These are phyloP conservation scores for Phytophthora sp. DNA, from an alignment of 352 stramenopile genomes.

Conservation along the genomic window DNA sequence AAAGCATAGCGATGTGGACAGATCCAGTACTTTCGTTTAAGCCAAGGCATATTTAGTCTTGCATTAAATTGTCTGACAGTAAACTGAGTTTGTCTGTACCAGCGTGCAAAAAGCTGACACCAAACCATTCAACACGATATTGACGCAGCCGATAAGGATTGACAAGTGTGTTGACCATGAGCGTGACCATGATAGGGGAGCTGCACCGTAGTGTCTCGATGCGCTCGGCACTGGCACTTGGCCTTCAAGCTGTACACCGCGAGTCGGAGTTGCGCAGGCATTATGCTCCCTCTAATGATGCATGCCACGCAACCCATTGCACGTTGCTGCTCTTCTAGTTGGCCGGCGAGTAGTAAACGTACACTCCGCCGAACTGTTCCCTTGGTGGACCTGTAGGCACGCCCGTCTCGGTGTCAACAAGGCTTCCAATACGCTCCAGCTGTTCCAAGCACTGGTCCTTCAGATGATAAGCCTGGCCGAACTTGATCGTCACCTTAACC, in stretches of 20 bases:
- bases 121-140: slow-evolving; percentile 9
- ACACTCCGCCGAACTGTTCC: slow-evolving; percentile 66
- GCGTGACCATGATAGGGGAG: background rate
- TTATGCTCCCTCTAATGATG: slow-evolving; percentile 11
- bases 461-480: slow-evolving; percentile 62
- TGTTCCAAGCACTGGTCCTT: slow-evolving; percentile 56
- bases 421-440: slow-evolving; percentile 50
- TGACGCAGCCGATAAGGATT: slow-evolving; percentile 4
- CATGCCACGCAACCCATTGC: background rate
- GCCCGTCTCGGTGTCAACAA: slow-evolving; percentile 50
- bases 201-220: slow-evolving; percentile 1
- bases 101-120: background rate
- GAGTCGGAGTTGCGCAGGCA: too few species aligned
- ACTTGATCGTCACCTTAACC: slow-evolving; percentile 80
- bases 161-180: background rate
- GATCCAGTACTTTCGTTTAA: too few species aligned
- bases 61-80: slow-evolving; percentile 10
- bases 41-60: too few species aligned
- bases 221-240: background rate
- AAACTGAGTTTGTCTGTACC: background rate
- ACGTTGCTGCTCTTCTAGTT: slow-evolving; percentile 19
- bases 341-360: slow-evolving; percentile 56
- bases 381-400: slow-evolving; percentile 35
- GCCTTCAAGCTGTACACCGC: background rate
- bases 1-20: too few species aligned